Conservation (phyloP, 225 moss, liverwort and hornwort genomes). For the Anthoceros angustus region DNA sequence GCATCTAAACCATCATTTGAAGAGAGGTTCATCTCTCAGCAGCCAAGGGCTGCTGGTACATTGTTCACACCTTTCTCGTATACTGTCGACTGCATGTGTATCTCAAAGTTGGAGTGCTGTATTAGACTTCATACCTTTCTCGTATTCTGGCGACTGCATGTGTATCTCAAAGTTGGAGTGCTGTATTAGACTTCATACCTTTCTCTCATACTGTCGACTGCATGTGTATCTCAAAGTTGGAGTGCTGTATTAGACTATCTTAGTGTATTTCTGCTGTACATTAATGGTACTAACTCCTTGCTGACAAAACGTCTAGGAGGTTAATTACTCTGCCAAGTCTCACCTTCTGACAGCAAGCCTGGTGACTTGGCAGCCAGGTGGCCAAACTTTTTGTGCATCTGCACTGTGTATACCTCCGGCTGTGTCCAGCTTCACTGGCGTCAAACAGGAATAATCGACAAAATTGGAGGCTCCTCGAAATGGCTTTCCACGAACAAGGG, state of each 20-base stretch:
- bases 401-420: slow-evolving; percentile 70
- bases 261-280: not conserved
- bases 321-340: too few relatives aligned
- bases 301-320: too few relatives aligned
- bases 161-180: too few relatives aligned
- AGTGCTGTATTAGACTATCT: not conserved
- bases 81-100: not conserved
- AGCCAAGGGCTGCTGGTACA: slow-evolving; percentile 50
- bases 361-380: slow-evolving; percentile 60
- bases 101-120: too few relatives aligned
- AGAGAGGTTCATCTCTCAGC: slow-evolving; percentile 80
- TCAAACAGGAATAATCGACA: slow-evolving; percentile 19
- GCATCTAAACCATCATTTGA: slow-evolving; percentile 54
- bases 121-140: too few relatives aligned
- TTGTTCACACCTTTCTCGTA: not conserved
- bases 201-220: not conserved
- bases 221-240: too few relatives aligned
- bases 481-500: slow-evolving; percentile 87
- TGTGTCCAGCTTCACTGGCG: slow-evolving; percentile 95
- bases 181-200: too few relatives aligned
- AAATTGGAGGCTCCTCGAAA: slow-evolving; percentile 44
- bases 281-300: not conserved
- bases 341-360: too few relatives aligned
- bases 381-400: slow-evolving; percentile 87
- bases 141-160: too few relatives aligned